phyloP scores from a whole-genome alignment of 2,329 filamentous ascomycete genomes.

The Triangularia setosa region DNA sequence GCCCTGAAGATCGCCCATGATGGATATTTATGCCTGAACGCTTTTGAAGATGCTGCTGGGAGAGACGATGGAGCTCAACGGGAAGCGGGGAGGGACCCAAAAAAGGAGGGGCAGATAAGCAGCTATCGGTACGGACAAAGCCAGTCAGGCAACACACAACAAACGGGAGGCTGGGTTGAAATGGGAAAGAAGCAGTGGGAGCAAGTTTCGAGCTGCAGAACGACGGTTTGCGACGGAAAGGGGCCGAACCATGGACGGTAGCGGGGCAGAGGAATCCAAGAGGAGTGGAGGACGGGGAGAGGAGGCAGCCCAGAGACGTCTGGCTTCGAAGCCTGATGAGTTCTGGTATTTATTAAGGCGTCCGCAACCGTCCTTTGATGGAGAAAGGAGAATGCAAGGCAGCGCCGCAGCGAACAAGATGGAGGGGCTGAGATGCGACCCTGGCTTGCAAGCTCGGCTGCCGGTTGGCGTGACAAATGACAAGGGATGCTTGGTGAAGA shows the following conservation, averaged over 20 bases:
- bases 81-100: neutral
- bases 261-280: neutral
- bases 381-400: slow-evolving; percentile 10
- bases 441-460: slow-evolving; percentile 9
- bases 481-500: slow-evolving; percentile 3
- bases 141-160: neutral
- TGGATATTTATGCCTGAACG: neutral
- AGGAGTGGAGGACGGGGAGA: neutral
- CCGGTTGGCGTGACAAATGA: slow-evolving; percentile 16
- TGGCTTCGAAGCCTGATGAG: neutral
- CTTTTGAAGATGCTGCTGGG: neutral
- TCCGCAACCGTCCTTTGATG: slow-evolving; percentile 9
- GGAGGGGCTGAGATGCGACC: slow-evolving; percentile 11
- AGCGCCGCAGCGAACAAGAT: slow-evolving; percentile 1
- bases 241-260: neutral
- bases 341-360: slow-evolving; percentile 8
- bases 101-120: neutral
- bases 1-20: slow-evolving; percentile 37
- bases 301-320: slow-evolving; percentile 1
- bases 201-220: neutral
- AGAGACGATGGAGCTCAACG: slow-evolving; percentile 1
- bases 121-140: slow-evolving; percentile 1
- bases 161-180: slow-evolving; percentile 9
- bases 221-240: neutral
- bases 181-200: neutral